phyloP scores from a whole-genome alignment of 148 eudicot species.

The Cornus florida region DNA sequence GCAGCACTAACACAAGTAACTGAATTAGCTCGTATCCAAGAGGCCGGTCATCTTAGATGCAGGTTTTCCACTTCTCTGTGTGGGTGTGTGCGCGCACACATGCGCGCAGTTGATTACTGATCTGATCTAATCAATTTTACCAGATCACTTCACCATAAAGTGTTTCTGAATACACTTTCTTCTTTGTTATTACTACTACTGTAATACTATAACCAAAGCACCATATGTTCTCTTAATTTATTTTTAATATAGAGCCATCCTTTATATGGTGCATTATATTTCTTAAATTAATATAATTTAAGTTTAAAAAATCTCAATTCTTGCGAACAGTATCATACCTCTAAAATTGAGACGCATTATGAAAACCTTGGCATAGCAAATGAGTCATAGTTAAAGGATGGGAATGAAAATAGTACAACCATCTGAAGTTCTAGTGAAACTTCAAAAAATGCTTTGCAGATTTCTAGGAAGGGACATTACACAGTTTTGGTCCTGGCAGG shows the following conservation, averaged over 20 bases:
- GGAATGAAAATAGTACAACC: neutral
- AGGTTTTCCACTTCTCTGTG: conserved; percentile 43
- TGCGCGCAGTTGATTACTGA: neutral
- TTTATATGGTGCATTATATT: too few relatives aligned
- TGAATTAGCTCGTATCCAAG: conserved; percentile 79
- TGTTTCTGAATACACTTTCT: neutral
- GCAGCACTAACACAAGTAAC: conserved; percentile 77
- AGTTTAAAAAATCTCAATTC: neutral
- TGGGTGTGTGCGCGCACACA: neutral
- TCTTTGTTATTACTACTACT: neutral
- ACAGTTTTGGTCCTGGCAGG: too few relatives aligned
- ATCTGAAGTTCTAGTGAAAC: neutral
- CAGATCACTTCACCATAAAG: too few relatives aligned
- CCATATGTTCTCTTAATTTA: neutral
- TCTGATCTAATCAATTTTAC: too few relatives aligned
- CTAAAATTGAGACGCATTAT: neutral
- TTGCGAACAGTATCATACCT: neutral
- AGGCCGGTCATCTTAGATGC: conserved; percentile 98
- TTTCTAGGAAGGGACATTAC: too few relatives aligned
- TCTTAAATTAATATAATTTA: too few relatives aligned
- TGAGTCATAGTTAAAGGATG: neutral
- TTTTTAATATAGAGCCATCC: too few relatives aligned
- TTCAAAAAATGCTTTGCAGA: neutral
- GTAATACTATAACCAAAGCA: neutral
- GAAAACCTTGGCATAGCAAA: neutral